Percentiles rank a stretch among this genome's conserved stretches.
Conservation (phyloP, 1,139 yeast genomes). For the Nakaseomyces bracarensis region DNA sequence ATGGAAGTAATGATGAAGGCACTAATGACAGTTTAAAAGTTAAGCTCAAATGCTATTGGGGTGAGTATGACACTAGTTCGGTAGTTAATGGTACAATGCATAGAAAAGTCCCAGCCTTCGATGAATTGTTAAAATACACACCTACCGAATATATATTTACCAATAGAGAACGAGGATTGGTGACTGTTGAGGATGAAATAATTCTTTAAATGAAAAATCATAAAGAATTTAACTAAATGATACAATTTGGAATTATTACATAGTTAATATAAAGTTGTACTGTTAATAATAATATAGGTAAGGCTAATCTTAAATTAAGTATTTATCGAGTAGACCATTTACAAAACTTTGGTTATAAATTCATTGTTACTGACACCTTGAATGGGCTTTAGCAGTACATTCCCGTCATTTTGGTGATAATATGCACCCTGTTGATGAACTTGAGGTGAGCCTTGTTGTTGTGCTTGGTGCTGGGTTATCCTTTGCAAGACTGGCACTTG, state of each 20-base stretch:
- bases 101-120: constrained; percentile 57
- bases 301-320: no score
- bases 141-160: constrained; percentile 60
- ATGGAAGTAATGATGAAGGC: constrained; percentile 42
- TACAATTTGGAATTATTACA: neutral
- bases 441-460: constrained; percentile 1
- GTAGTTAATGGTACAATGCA: constrained; percentile 33
- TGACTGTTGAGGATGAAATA: constrained; percentile 37
- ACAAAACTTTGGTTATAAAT: constrained; percentile 1
- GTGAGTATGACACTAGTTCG: constrained; percentile 48
- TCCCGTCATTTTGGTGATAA: constrained; percentile 2
- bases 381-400: constrained; percentile 4
- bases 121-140: constrained; percentile 56
- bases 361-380: constrained; percentile 2
- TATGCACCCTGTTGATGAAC: neutral
- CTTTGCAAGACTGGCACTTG: constrained; percentile 2
- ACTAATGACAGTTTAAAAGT: constrained; percentile 43
- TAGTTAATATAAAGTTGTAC: no score
- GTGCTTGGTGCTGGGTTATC: neutral
- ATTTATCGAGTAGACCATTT: no score
- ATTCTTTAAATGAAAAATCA: constrained; percentile 14
- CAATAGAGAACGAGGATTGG: constrained; percentile 58
- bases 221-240: neutral
- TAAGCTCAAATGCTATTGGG: constrained; percentile 61
- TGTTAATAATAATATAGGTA: no score